Evolutionary conservation across 2,329 filamentous ascomycete genomes (phyloP), one percentile per base, ranked within the genome.

Genomic region (Ceratocystiopsis brevicomis): DNA sequence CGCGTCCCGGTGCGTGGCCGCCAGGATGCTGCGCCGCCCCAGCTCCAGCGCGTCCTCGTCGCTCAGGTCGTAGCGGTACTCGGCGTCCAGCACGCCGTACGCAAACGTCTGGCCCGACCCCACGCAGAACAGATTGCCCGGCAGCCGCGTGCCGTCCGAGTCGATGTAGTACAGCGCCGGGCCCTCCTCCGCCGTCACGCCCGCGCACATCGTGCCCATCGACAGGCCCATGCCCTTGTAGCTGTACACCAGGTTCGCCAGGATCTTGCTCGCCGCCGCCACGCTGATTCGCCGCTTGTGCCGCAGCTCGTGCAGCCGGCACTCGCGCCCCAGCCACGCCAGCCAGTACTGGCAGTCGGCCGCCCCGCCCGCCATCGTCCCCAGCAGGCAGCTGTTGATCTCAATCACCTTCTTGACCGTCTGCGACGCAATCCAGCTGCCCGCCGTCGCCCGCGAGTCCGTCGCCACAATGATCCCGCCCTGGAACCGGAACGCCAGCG

Each of bases 301-400:
- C 53, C 90, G 85, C 56, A 98, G 87, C 70, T 98, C 90, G 69
- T 98, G 88, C 51, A 98, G 82, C 47, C 90, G 86, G 69, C 90
- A 98, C 71, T 98, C 87, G 81, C 96, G 94, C 57, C 88, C 90
- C 52, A 98, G 75, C 71, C 93, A 98, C 57, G 86, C 87, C 51
- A 98, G 81, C 90, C 90, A 98, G 74, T 95, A 96, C 76, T 96
- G 90, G 65, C 90, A 98, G 66, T 98, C 90, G 62, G 90, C 90
- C 58, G 90, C 90, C 65, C 90, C 90, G 63, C 90, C 90, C 50
- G 90, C 90, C 88, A 98, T 94, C 53, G 90, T 98, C 51, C 90
- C 90, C 56, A 98, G 67, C 63, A 98, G 72, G 63, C 80, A 81
- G 64, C 72, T 84, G 69, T 94, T 94, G 71, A 94, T 94, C 72